Evolutionary conservation across 306 rosid genomes (phyloP).

Genomic region (Rosa lucieae): DNA sequence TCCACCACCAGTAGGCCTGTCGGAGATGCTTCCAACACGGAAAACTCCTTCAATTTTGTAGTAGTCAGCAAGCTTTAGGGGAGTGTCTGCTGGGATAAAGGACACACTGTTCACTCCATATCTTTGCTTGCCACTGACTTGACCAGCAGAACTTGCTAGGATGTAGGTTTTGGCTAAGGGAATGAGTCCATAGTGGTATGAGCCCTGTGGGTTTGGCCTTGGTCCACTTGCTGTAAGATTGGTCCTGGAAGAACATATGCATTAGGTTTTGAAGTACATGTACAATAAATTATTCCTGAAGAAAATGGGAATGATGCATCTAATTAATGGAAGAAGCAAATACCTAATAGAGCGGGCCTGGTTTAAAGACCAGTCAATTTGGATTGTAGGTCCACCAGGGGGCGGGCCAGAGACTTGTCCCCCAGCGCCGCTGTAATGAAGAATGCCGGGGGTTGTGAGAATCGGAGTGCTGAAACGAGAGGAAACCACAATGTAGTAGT

Average conservation of each 20-base stretch:
- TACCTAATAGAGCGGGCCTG: slow-evolving; percentile 98
- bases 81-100: slow-evolving; percentile 81
- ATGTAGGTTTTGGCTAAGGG: slow-evolving; percentile 64
- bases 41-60: slow-evolving; percentile 76
- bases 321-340: not conserved
- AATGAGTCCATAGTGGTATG: slow-evolving; percentile 90
- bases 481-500: slow-evolving; percentile 75
- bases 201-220: slow-evolving; percentile 97
- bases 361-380: slow-evolving; percentile 94
- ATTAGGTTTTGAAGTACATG: not conserved
- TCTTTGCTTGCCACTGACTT: slow-evolving; percentile 75
- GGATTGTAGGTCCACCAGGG: slow-evolving; percentile 99
- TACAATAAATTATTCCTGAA: not conserved
- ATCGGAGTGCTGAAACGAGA: slow-evolving; percentile 60
- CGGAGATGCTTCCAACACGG: slow-evolving; percentile 80
- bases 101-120: slow-evolving; percentile 92
- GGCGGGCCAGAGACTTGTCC: slow-evolving; percentile 80
- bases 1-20: slow-evolving; percentile 79
- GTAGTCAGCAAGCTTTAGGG: slow-evolving; percentile 87
- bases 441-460: slow-evolving; percentile 67
- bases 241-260: slow-evolving; percentile 53
- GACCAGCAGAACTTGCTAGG: slow-evolving; percentile 67
- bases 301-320: not conserved
- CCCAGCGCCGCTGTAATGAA: slow-evolving; percentile 79
- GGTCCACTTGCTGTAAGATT: slow-evolving; percentile 99